phyloP scores from a whole-genome alignment of 2,329 filamentous ascomycete genomes.

The Fusarium cicatricum region DNA sequence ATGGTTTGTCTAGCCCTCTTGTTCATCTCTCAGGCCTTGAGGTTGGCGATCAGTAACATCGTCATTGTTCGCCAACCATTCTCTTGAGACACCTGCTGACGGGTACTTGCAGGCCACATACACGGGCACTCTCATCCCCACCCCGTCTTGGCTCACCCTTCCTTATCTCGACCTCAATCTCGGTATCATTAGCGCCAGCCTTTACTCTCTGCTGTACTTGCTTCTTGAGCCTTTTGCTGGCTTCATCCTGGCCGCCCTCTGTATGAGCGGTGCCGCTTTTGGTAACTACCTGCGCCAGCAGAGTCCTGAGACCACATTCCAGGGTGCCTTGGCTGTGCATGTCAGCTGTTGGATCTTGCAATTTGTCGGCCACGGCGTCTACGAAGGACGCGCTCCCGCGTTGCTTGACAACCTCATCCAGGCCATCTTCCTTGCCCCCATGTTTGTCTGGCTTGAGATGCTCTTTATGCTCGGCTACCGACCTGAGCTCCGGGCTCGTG shows the following conservation, averaged over 20 bases:
- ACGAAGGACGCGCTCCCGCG: slow-evolving; percentile 87
- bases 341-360: slow-evolving; percentile 84
- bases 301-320: slow-evolving; percentile 58
- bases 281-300: slow-evolving; percentile 77
- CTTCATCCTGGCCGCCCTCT: slow-evolving; percentile 75
- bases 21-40: slow-evolving; percentile 1
- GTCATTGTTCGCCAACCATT: neutral
- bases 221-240: slow-evolving; percentile 95
- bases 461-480: slow-evolving; percentile 92
- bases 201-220: slow-evolving; percentile 84
- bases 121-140: slow-evolving; percentile 67
- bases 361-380: slow-evolving; percentile 90
- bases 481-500: slow-evolving; percentile 81
- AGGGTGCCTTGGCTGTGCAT: slow-evolving; percentile 71
- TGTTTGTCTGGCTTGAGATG: slow-evolving; percentile 97
- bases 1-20: slow-evolving; percentile 63
- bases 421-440: slow-evolving; percentile 89
- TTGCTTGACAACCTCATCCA: slow-evolving; percentile 91
- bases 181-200: slow-evolving; percentile 68
- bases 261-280: slow-evolving; percentile 77
- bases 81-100: slow-evolving; percentile 9
- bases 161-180: slow-evolving; percentile 73
- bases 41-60: neutral
- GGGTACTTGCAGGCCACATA: slow-evolving; percentile 62
- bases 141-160: slow-evolving; percentile 72